Evolutionary conservation across 305 asterid species (phyloP), one percentile per base, ranked within the genome.

Genomic region (Fraxinus floribunda): DNA sequence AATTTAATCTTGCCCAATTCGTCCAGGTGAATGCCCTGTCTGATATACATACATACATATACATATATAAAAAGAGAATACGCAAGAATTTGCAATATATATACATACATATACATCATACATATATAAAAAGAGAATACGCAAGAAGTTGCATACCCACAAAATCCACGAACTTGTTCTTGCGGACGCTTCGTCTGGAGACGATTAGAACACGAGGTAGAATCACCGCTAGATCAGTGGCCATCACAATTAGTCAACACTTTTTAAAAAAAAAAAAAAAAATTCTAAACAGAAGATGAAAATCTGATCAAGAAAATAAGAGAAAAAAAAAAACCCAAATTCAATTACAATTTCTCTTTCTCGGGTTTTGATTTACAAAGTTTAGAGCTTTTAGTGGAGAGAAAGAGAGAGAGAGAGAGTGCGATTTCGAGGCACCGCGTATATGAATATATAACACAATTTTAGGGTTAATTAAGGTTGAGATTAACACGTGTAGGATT

Each of bases 111-210:
- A 34, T 34, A 34, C 39, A 5, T 35, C n/a, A n/a, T n/a, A n/a
- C n/a, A n/a, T n/a, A 35, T 35, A 36, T 5, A 36, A 36, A 36
- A 36, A 36, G 39, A 36, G 39, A 36, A 36, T 36, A 36, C 39
- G 39, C 39, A 36, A 36, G 39, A 36, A 36, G 5, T 7, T 46
- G 55, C 6, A 2, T 35, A 93, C 97, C 97, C 11, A 93, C 97
- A 79, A 93, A 93, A 89, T 93, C 94, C 11, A 93, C 97, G 79
- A 93, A 93, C 82, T 93, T 93, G 93, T 93, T 93, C 84, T 93
- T 93, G 81, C 97, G 97, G 85, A 93, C 95, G 85, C 86, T 85
- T 66, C 97, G 91, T 82, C 97, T 86, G 68, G 97, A 93, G 71
- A 93, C 97, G 75, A 93, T 91, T 57, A 93, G 93, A 76, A 93